These are phyloP conservation scores for Candida sakaeoensis DNA, from an alignment of 805 yeast genomes.

Conservation along the genomic window DNA sequence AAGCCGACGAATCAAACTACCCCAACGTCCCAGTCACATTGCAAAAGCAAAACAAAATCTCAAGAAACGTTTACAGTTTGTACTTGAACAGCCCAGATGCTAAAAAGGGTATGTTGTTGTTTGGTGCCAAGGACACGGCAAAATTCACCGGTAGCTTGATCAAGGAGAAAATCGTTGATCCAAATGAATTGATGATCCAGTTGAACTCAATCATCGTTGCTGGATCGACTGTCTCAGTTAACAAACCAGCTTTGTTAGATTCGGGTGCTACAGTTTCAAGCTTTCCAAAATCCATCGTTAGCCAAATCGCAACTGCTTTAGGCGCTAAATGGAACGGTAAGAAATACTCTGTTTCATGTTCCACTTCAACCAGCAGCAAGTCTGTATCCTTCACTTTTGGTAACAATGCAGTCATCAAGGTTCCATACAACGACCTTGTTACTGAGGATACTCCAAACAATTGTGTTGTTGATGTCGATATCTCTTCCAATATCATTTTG, in stretches of 20 bases:
- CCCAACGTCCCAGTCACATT: slow-evolving; percentile 32
- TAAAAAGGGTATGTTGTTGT: slow-evolving; percentile 22
- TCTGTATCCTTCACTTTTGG: background rate
- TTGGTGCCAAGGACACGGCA: slow-evolving; percentile 31
- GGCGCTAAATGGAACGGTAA: slow-evolving; percentile 1
- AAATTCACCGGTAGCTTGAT: slow-evolving; percentile 23
- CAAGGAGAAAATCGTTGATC: background rate
- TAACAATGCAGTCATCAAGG: slow-evolving; percentile 31
- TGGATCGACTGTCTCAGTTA: slow-evolving; percentile 13
- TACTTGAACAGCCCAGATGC: slow-evolving; percentile 25
- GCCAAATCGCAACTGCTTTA: background rate
- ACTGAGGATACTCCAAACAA: slow-evolving; percentile 8
- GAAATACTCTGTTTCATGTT: background rate
- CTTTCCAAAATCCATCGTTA: slow-evolving; percentile 29
- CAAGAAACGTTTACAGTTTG: slow-evolving; percentile 34
- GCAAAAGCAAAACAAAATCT: slow-evolving; percentile 29
- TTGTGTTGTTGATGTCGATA: slow-evolving; percentile 26
- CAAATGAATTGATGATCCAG: slow-evolving; percentile 36
- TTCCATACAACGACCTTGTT: slow-evolving; percentile 36
- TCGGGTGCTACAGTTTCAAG: slow-evolving; percentile 37
- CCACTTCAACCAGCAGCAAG: background rate
- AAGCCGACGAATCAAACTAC: slow-evolving; percentile 18
- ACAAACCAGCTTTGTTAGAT: slow-evolving; percentile 27
- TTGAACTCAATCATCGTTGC: slow-evolving; percentile 34
- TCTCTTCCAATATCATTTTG: slow-evolving; percentile 18